Evolutionary conservation across 2,329 filamentous ascomycete species (phyloP), one percentile per base, ranked within the genome.

Genomic region (Neopestalotiopsis rosae): DNA sequence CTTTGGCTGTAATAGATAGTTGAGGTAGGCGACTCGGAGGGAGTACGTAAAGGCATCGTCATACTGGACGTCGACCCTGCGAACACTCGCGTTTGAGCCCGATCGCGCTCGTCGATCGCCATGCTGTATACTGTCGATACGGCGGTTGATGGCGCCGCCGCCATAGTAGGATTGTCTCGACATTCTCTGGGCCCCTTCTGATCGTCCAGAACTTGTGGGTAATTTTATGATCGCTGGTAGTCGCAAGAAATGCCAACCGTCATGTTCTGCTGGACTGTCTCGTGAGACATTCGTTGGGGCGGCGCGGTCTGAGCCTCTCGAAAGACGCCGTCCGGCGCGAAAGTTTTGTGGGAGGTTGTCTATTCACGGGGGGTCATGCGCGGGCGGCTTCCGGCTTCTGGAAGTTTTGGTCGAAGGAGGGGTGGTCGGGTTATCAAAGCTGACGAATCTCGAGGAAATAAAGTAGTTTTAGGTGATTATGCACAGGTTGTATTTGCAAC

Each of bases 41-140:
- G 95, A 94, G 82, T 94, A 97, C 72, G 91, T 92, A 83, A 97
- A 97, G 78, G 94, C 95, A 81, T 98, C 94, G 75, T 97, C 92
- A 79, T 89, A 86, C 74, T 85, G 87, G 72, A 91, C 84, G 67
- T 83, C 80, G 65, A 83, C 78, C 63, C 82, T 79, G 70, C 84
- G 82, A 61, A 82, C 80, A 71, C 80, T 82, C 62, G 88, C 89
- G 42, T 78, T 76, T 10, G 83, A 78, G 40, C 79, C 76, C 10
- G 83, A 78, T 71, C 86, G 82, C 68, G 81, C 81, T 62, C 76
- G 74, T 74, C 81, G 74, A 70, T 80, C 74, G 79, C 80, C 76
- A 74, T 83, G 79, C 76, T 85, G 78, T 17, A 80, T 72, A 77
- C 82, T 83, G 71, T 81, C 79, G 68, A 85, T 72, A 69, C 85